These are phyloP conservation scores for Boletus subparvulus DNA, from an alignment of 768 basidiomycete species.

Conservation along the genomic window DNA sequence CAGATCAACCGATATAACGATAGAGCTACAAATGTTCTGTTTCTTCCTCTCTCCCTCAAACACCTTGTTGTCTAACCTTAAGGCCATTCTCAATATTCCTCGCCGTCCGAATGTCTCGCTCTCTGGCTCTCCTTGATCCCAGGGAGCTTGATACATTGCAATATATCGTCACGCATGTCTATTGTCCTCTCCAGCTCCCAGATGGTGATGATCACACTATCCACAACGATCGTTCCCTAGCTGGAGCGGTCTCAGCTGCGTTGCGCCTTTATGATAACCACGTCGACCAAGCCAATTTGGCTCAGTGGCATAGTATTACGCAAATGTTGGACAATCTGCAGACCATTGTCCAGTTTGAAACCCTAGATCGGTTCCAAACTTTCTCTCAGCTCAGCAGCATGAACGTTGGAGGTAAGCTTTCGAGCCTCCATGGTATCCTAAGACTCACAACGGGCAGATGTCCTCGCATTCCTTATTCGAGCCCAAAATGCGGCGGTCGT, in stretches of 20 bases:
- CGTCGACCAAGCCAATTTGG: constrained; percentile 1
- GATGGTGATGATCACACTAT: constrained; percentile 32
- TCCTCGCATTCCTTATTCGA: constrained; percentile 37
- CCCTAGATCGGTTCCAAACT: constrained; percentile 6
- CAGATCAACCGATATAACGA: not conserved
- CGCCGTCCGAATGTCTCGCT: not conserved
- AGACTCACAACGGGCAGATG: constrained; percentile 28
- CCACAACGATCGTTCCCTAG: constrained; percentile 29
- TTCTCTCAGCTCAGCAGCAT: constrained; percentile 20
- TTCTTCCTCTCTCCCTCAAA: no score
- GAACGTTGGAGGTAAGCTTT: constrained; percentile 16
- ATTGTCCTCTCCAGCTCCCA: constrained; percentile 42
- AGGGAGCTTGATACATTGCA: not conserved
- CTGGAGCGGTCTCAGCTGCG: constrained; percentile 16
- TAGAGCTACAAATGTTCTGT: no score
- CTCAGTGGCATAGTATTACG: constrained; percentile 29
- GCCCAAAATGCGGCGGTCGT: constrained; percentile 50
- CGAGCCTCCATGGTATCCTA: not conserved
- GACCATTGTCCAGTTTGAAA: not conserved
- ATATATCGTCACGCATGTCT: constrained; percentile 43
- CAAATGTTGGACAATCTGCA: constrained; percentile 31
- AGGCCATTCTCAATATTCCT: no score
- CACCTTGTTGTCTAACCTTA: no score
- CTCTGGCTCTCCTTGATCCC: not conserved
- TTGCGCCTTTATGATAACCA: constrained; percentile 18